Conservation (phyloP, 1,284 basidiomycete genomes). For the Ganoderma leucocontextum region DNA sequence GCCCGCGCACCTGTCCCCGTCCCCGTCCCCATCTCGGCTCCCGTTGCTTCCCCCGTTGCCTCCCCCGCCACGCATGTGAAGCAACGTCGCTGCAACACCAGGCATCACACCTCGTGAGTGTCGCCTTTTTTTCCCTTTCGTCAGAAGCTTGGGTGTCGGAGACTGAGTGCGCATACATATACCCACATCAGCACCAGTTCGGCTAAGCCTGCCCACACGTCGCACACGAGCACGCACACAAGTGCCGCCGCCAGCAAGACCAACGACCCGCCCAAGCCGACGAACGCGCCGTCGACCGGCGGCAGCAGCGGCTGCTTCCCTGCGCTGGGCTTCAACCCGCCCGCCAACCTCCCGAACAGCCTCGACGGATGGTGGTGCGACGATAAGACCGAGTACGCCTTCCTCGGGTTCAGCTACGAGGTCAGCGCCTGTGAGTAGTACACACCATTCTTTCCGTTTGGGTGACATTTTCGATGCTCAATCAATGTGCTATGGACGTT, state of each 20-base stretch:
- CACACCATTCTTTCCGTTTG: neutral
- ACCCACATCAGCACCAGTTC: neutral
- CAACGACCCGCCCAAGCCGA: neutral
- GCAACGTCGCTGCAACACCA: neutral
- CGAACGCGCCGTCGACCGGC: neutral
- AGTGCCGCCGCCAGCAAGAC: neutral
- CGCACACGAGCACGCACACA: constrained; percentile 7
- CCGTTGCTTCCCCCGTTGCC: neutral
- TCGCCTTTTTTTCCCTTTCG: neutral
- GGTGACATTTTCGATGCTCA: neutral
- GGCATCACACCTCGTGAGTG: constrained; percentile 8
- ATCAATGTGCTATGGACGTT: neutral
- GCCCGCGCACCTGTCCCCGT: constrained; percentile 3
- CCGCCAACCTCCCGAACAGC: constrained; percentile 52
- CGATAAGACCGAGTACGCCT: constrained; percentile 68
- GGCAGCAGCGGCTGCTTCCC: constrained; percentile 55
- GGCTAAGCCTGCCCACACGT: neutral
- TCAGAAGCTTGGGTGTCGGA: neutral
- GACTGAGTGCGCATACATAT: neutral
- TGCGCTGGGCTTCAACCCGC: constrained; percentile 68
- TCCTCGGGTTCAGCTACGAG: constrained; percentile 79
- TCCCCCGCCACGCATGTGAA: neutral
- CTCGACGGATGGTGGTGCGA: constrained; percentile 71
- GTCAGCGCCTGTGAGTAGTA: constrained; percentile 49
- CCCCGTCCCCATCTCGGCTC: neutral